Evolutionary conservation across 1,284 basidiomycete genomes (phyloP).

Genomic region (Malassezia furfur): DNA sequence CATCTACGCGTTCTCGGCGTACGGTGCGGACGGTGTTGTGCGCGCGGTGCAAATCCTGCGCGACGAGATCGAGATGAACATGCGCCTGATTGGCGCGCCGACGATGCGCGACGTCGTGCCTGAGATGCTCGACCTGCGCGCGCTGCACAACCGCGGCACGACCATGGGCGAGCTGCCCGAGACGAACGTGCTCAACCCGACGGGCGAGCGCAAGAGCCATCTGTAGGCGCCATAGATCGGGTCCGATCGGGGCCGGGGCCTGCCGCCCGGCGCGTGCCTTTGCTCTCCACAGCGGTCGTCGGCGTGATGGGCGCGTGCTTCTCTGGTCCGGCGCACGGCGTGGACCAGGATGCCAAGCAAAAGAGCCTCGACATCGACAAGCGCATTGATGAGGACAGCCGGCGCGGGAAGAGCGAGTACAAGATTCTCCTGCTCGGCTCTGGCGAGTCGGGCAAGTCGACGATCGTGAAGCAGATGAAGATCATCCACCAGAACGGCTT

Average conservation of each 20-base stretch:
- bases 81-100: slow-evolving; percentile 69
- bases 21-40: slow-evolving; percentile 69
- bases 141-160: slow-evolving; percentile 52
- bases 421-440: slow-evolving; percentile 80
- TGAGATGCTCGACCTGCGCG: slow-evolving; percentile 61
- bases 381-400: slow-evolving; percentile 55
- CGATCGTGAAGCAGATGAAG: slow-evolving; percentile 98
- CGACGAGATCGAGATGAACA: slow-evolving; percentile 69
- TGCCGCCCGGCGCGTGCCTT: no score
- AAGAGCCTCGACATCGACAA: slow-evolving; percentile 52
- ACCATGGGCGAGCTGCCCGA: slow-evolving; percentile 25
- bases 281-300: no score
- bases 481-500: slow-evolving; percentile 96
- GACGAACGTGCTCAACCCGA: slow-evolving; percentile 7
- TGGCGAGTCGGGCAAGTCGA: slow-evolving; percentile 85
- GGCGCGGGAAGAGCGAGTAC: slow-evolving; percentile 73
- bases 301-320: slow-evolving; percentile 23
- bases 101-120: slow-evolving; percentile 63
- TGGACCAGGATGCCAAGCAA: slow-evolving; percentile 48
- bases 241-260: not conserved
- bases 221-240: slow-evolving; percentile 7
- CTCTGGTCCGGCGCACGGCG: slow-evolving; percentile 56
- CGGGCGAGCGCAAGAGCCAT: not conserved
- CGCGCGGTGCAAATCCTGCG: slow-evolving; percentile 62
- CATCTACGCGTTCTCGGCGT: slow-evolving; percentile 83